A percentile compares a stretch with the other conserved stretches of the same genome.
Conservation (phyloP, 345 rosid species). For the Ricinus communis region DNA sequence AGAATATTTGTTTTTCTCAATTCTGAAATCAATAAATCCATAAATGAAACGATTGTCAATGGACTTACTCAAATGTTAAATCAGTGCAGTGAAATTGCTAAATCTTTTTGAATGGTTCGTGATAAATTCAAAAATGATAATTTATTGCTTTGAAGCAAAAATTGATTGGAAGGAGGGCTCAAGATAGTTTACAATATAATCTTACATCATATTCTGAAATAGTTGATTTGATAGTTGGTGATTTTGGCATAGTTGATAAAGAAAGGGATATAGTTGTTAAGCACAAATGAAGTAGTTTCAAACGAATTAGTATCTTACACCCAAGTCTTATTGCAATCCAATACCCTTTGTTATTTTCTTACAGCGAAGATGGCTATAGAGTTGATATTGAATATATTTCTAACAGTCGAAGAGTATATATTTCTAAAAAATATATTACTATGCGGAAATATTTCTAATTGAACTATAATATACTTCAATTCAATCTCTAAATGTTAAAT, state of each 20-base stretch:
- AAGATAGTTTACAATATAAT: not conserved
- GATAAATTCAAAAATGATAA: not conserved
- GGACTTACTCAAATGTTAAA: not conserved
- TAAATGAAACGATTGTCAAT: not conserved
- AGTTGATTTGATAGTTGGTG: not conserved
- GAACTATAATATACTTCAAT: not conserved
- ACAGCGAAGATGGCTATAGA: not conserved
- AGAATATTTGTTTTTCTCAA: not conserved
- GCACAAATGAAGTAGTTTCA: not conserved
- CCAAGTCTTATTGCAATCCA: not conserved
- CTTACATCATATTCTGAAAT: not conserved
- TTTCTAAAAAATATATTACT: not conserved
- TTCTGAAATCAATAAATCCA: not conserved
- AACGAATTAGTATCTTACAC: not conserved
- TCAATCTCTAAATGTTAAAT: not conserved
- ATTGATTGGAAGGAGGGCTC: not conserved
- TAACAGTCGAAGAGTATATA: not conserved
- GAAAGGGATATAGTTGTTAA: not conserved
- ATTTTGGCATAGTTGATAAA: not conserved
- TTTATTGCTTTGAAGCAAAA: not conserved
- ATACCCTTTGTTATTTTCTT: not conserved
- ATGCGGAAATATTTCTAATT: not conserved
- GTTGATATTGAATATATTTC: not conserved
- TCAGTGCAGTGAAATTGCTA: not conserved
- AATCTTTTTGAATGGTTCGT: not conserved